Evolutionary conservation across 495 filamentous ascomycete species (phyloP).

Genomic region (Daldinia caldariorum): DNA sequence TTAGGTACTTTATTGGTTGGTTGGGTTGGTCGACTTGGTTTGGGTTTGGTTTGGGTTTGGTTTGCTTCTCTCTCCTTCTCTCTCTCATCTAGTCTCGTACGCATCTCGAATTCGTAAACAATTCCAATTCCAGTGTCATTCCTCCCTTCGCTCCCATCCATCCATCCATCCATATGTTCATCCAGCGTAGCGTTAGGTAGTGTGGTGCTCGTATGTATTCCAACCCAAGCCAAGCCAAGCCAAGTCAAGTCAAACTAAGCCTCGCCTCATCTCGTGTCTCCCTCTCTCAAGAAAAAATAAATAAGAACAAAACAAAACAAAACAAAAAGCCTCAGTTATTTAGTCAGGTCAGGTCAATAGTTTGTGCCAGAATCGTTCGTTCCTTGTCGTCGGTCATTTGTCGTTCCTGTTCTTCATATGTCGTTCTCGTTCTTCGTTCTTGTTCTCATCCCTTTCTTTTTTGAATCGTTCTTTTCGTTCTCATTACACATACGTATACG

Average conservation of each 20-base stretch:
- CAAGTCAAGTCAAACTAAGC: neutral
- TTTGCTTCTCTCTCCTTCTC: neutral
- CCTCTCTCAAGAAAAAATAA: no score
- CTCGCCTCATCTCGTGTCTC: neutral
- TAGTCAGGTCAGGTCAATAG: neutral
- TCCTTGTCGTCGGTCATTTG: no score
- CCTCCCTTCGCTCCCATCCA: neutral
- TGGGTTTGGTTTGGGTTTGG: neutral
- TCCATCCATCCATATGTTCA: neutral
- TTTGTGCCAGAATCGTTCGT: slow-evolving; percentile 1
- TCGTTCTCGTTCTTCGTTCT: slow-evolving; percentile 4
- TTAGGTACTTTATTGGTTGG: neutral
- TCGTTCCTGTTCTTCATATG: no score
- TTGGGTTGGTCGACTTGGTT: neutral
- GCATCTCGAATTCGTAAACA: neutral
- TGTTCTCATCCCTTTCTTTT: neutral
- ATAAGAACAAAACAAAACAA: neutral
- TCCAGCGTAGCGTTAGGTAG: neutral
- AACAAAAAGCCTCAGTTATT: neutral
- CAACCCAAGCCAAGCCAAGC: neutral
- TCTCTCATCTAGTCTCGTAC: neutral
- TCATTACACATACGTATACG: neutral
- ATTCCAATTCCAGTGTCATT: neutral
- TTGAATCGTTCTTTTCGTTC: slow-evolving; percentile 1
- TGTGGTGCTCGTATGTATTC: neutral